A percentile compares a stretch with the other conserved stretches of the same genome.
These are phyloP conservation scores for Aspergillus niger DNA, from an alignment of 2,329 filamentous ascomycete genomes.

Conservation along the genomic window DNA sequence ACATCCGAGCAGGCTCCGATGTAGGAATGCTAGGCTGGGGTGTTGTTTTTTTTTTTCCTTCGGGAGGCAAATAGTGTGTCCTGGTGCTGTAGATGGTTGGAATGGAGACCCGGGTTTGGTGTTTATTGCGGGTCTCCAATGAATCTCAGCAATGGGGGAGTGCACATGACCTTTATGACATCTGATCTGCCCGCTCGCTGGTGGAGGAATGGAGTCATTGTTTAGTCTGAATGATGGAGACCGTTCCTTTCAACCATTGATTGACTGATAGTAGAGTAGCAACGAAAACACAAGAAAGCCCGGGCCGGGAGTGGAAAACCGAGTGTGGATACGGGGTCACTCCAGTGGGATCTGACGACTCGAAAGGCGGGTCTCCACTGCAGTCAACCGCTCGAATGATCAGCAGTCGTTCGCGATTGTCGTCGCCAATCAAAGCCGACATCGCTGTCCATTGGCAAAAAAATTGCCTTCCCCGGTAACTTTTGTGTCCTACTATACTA, in stretches of 20 bases:
- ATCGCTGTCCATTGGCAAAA: constrained; percentile 10
- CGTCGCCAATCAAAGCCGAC: constrained; percentile 15
- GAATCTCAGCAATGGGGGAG: neutral
- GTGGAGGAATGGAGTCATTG: neutral
- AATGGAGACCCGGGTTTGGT: neutral
- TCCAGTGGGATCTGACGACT: constrained; percentile 16
- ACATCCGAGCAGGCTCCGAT: constrained; percentile 7
- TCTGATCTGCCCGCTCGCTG: constrained; percentile 5
- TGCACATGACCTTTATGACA: constrained; percentile 15
- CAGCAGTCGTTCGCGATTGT: constrained; percentile 16
- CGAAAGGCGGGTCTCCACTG: constrained; percentile 16
- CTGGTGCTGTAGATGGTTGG: neutral
- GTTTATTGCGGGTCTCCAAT: neutral
- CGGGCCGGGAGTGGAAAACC: constrained; percentile 6
- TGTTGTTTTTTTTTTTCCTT: neutral
- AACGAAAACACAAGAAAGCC: constrained; percentile 4
- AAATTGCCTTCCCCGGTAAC: neutral
- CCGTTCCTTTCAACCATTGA: neutral
- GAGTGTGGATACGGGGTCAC: constrained; percentile 10
- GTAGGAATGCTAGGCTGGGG: constrained; percentile 5
- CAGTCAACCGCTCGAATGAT: constrained; percentile 21
- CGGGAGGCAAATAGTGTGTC: neutral
- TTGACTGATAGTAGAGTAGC: neutral
- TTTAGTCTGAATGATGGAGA: neutral
- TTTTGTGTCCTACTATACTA: neutral